A percentile compares a stretch with the other conserved stretches of the same genome.
phyloP scores from a whole-genome alignment of 2,329 filamentous ascomycete species.

The Verticillium klebahnii region DNA sequence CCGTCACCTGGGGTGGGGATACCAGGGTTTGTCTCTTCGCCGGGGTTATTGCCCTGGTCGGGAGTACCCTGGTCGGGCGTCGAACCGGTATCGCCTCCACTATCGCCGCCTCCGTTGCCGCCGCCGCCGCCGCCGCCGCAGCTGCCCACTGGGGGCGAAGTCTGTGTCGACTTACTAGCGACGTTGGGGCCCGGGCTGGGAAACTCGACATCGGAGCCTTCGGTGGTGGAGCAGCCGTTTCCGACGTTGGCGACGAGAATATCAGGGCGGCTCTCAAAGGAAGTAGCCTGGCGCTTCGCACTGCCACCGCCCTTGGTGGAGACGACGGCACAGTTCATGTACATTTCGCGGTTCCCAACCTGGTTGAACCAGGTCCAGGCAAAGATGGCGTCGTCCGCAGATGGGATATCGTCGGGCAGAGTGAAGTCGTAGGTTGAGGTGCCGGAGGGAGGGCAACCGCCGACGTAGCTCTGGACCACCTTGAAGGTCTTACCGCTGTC shows the following conservation, averaged over 20 bases:
- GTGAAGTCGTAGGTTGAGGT: slow-evolving; percentile 58
- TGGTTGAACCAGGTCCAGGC: slow-evolving; percentile 78
- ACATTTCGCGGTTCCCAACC: slow-evolving; percentile 76
- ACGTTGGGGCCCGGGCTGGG: slow-evolving; percentile 60
- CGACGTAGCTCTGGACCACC: slow-evolving; percentile 57
- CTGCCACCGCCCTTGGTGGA: slow-evolving; percentile 44
- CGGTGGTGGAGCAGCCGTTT: slow-evolving; percentile 54
- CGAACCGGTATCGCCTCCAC: slow-evolving; percentile 19
- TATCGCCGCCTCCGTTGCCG: slow-evolving; percentile 19
- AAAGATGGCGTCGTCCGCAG: slow-evolving; percentile 55
- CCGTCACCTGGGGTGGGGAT: slow-evolving; percentile 6
- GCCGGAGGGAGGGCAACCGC: slow-evolving; percentile 43
- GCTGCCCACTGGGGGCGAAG: slow-evolving; percentile 29
- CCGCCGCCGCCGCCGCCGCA: slow-evolving; percentile 30
- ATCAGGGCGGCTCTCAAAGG: slow-evolving; percentile 54
- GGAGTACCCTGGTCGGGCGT: slow-evolving; percentile 3
- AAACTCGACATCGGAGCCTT: slow-evolving; percentile 56
- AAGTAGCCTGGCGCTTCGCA: slow-evolving; percentile 17
- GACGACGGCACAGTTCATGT: slow-evolving; percentile 79
- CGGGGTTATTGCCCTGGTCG: slow-evolving; percentile 2
- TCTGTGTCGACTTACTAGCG: slow-evolving; percentile 28
- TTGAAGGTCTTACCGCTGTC: slow-evolving; percentile 66
- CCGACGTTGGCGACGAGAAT: slow-evolving; percentile 69
- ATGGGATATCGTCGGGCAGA: slow-evolving; percentile 59
- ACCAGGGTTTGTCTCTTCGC: too few relatives aligned